A percentile compares a stretch with the other conserved stretches of the same genome.
Conservation (phyloP, 495 filamentous ascomycete genomes). For the Penicillium atrosanguineum region DNA sequence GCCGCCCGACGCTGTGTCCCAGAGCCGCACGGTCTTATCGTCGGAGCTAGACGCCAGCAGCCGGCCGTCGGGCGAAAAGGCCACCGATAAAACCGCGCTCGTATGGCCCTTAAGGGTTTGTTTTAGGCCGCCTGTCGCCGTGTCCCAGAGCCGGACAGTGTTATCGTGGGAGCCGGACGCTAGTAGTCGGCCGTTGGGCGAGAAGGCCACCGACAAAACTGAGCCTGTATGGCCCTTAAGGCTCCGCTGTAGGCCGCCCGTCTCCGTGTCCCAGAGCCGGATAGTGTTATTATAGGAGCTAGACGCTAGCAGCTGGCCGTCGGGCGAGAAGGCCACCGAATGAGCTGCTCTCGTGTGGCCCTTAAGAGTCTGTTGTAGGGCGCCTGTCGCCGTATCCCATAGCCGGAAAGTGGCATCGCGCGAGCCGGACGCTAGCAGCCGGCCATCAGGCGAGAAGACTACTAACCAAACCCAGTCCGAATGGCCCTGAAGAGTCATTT, state of each 20-base stretch:
- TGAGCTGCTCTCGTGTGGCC: too few species aligned
- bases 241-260: too few species aligned
- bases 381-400: constrained; percentile 18
- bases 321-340: constrained; percentile 2
- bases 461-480: constrained; percentile 16
- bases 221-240: too few species aligned
- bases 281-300: not conserved
- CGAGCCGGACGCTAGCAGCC: constrained; percentile 26
- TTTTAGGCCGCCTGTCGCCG: not conserved
- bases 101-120: not conserved
- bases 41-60: too few species aligned
- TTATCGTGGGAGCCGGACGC: too few species aligned
- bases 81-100: too few species aligned
- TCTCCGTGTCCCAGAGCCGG: too few species aligned
- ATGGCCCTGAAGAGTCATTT: constrained; percentile 21
- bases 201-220: too few species aligned
- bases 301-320: constrained; percentile 1
- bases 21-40: too few species aligned
- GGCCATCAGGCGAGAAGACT: constrained; percentile 36
- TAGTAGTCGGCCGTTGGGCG: too few species aligned
- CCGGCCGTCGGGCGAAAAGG: too few species aligned
- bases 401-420: constrained; percentile 15
- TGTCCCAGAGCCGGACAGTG: constrained; percentile 36
- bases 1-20: too few species aligned
- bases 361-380: constrained; percentile 6